phyloP scores from a whole-genome alignment of 2,329 filamentous ascomycete species.

The Exserohilum turcica region DNA sequence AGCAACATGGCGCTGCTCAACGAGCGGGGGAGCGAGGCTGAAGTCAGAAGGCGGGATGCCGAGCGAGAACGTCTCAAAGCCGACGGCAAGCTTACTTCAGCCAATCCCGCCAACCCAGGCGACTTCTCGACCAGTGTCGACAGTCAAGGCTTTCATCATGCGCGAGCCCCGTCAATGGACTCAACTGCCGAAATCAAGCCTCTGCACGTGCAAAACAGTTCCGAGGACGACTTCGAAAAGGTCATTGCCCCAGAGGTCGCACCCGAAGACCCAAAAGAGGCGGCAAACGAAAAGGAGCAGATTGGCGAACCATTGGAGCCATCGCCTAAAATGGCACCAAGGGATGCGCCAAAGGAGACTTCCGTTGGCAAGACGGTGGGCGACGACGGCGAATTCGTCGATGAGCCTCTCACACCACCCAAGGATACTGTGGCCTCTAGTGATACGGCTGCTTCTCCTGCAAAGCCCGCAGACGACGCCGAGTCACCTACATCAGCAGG shows the following conservation, averaged over 20 bases:
- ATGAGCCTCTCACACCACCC: constrained; percentile 72
- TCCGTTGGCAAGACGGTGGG: constrained; percentile 29
- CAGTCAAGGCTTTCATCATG: constrained; percentile 58
- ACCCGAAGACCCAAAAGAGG: constrained; percentile 63
- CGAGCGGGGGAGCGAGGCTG: constrained; percentile 84
- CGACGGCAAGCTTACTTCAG: constrained; percentile 73
- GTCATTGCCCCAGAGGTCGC: constrained; percentile 73
- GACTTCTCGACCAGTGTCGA: constrained; percentile 59
- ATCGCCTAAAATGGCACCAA: constrained; percentile 53
- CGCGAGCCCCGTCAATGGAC: constrained; percentile 53
- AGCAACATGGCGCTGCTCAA: constrained; percentile 98
- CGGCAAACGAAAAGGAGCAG: constrained; percentile 58
- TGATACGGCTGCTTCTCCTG: constrained; percentile 22
- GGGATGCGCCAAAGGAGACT: constrained; percentile 33
- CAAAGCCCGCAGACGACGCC: constrained; percentile 39
- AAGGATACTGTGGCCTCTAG: constrained; percentile 31
- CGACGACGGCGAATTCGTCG: constrained; percentile 72
- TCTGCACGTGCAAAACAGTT: constrained; percentile 78
- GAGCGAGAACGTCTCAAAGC: constrained; percentile 80
- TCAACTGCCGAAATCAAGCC: constrained; percentile 70
- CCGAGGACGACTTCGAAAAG: constrained; percentile 94
- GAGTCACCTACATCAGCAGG: constrained; percentile 58
- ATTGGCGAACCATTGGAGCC: constrained; percentile 45
- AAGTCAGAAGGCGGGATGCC: constrained; percentile 77
- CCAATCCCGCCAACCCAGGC: constrained; percentile 61